Evolutionary conservation across 495 filamentous ascomycete species (phyloP).

Genomic region (Aspergillus incahuasiensis): DNA sequence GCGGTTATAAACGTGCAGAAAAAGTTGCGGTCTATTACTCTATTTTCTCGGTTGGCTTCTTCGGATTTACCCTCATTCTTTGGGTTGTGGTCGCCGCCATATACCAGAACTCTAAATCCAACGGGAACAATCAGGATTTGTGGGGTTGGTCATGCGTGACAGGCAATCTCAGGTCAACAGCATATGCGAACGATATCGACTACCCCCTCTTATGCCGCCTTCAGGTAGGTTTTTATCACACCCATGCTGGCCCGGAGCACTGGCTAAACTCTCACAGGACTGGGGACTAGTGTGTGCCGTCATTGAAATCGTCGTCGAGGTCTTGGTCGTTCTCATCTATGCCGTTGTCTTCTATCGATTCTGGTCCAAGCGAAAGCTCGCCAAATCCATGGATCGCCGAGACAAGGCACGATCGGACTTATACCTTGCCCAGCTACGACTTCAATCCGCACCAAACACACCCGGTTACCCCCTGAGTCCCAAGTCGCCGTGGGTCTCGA

Average conservation of each 20-base stretch:
- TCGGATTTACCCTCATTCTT: constrained; percentile 89
- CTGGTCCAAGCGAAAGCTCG: constrained; percentile 89
- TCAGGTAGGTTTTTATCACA: constrained; percentile 55
- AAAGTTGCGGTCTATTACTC: constrained; percentile 94
- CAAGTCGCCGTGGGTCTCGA: constrained; percentile 39
- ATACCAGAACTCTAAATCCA: constrained; percentile 69
- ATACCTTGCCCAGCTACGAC: constrained; percentile 90
- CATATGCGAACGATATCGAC: constrained; percentile 73
- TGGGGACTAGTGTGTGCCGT: constrained; percentile 95
- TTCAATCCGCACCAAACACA: constrained; percentile 91
- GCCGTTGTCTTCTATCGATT: constrained; percentile 92
- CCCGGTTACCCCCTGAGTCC: constrained; percentile 67
- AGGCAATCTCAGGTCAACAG: constrained; percentile 67
- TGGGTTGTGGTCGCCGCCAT: constrained; percentile 86
- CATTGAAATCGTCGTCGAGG: constrained; percentile 92
- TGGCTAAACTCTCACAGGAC: constrained; percentile 49
- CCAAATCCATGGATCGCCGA: constrained; percentile 92
- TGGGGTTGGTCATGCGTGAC: constrained; percentile 94
- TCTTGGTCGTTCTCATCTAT: constrained; percentile 88
- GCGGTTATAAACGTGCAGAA: constrained; percentile 83
- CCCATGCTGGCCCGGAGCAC: not conserved
- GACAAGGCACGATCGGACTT: constrained; percentile 90
- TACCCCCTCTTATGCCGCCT: constrained; percentile 94
- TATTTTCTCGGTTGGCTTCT: constrained; percentile 84
- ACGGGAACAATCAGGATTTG: constrained; percentile 73